phyloP scores from a whole-genome alignment of 1,284 basidiomycete genomes.

The Omphalotus olearius region DNA sequence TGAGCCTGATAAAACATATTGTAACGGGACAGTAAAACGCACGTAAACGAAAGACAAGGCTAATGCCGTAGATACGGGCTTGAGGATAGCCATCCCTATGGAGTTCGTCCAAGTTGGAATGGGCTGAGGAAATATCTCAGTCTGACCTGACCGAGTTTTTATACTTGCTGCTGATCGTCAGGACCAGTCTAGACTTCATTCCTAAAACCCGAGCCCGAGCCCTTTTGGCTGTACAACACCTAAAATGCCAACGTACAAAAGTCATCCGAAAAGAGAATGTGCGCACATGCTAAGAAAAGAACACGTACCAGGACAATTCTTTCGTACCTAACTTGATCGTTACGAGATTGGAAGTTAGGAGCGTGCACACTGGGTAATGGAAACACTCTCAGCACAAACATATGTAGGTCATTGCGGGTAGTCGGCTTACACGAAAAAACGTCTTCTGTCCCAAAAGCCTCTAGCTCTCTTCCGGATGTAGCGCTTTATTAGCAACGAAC shows the following conservation, averaged over 20 bases:
- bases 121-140: slow-evolving; percentile 1
- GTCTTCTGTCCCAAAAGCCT: not conserved
- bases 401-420: not conserved
- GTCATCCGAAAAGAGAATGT: no score
- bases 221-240: no score
- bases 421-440: not conserved
- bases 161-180: slow-evolving; percentile 9
- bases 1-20: slow-evolving; percentile 3
- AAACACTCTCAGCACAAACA: not conserved
- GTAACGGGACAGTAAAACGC: slow-evolving; percentile 14
- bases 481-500: not conserved
- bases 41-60: slow-evolving; percentile 32
- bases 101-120: slow-evolving; percentile 3
- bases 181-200: slow-evolving; percentile 2
- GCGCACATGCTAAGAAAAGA: no score
- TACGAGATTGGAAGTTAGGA: no score
- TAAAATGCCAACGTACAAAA: no score
- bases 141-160: slow-evolving; percentile 8
- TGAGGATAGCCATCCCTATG: slow-evolving; percentile 25
- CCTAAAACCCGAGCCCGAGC: not conserved
- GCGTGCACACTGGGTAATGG: no score
- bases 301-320: no score
- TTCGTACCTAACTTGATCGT: no score
- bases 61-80: slow-evolving; percentile 27
- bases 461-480: not conserved